These are phyloP conservation scores for Achlya hypogyna DNA, from an alignment of 352 stramenopile genomes.

Conservation along the genomic window DNA sequence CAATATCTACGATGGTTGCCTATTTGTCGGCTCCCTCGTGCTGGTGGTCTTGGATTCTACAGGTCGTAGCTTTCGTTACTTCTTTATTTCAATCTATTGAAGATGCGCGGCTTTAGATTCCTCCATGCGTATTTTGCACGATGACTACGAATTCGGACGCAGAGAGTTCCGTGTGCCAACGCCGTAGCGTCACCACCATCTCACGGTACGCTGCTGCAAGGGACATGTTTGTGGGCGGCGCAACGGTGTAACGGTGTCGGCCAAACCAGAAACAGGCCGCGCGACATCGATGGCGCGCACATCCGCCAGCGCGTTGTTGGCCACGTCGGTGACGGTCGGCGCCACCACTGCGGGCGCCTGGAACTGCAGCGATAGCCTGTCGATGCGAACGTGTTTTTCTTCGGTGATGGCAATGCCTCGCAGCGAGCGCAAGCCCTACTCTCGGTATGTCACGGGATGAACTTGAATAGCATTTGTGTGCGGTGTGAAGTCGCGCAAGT, in stretches of 20 bases:
- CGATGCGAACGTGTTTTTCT: not conserved
- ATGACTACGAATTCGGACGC: not conserved
- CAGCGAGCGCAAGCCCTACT: slow-evolving; percentile 13
- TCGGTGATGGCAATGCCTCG: slow-evolving; percentile 15
- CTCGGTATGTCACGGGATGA: no score
- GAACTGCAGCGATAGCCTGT: slow-evolving; percentile 1
- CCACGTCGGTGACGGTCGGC: not conserved
- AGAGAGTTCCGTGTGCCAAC: not conserved
- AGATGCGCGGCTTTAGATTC: no score
- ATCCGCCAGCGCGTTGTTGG: not conserved
- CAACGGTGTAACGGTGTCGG: not conserved
- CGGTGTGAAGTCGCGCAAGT: no score
- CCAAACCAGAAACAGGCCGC: not conserved
- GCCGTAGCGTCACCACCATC: not conserved
- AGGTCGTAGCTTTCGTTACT: no score
- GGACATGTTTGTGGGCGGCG: no score
- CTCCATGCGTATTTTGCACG: no score
- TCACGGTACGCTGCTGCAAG: not conserved
- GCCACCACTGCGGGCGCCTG: not conserved
- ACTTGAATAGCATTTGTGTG: no score
- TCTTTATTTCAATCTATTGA: no score
- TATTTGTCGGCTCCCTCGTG: no score
- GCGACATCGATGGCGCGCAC: not conserved
- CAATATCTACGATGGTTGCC: no score
- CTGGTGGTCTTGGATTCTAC: no score